These are phyloP conservation scores for Irpex sp. DNA, from an alignment of 1,284 basidiomycete genomes.

Conservation along the genomic window DNA sequence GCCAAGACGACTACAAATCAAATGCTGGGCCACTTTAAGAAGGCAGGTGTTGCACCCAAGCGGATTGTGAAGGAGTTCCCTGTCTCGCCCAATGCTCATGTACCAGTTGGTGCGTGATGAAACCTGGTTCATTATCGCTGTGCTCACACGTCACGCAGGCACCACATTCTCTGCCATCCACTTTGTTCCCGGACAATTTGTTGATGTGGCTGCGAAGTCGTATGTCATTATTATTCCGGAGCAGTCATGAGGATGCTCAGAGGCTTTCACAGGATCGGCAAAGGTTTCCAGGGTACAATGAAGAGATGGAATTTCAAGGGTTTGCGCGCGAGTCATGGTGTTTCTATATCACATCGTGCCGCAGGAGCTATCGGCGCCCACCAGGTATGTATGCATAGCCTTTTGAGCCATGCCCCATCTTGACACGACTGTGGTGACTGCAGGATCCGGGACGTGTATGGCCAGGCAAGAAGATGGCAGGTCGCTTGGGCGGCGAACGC, in stretches of 20 bases:
- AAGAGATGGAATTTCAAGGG: slow-evolving; percentile 96
- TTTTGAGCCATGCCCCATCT: slow-evolving; percentile 3
- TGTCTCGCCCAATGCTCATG: slow-evolving; percentile 84
- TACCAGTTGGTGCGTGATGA: slow-evolving; percentile 75
- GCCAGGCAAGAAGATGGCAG: slow-evolving; percentile 99
- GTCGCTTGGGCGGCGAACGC: slow-evolving; percentile 84
- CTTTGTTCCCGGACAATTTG: slow-evolving; percentile 96
- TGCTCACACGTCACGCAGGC: slow-evolving; percentile 42
- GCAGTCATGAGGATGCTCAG: neutral
- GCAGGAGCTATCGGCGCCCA: slow-evolving; percentile 94
- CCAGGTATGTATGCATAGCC: slow-evolving; percentile 56
- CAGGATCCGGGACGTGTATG: slow-evolving; percentile 93
- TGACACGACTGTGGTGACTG: slow-evolving; percentile 1
- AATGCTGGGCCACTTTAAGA: slow-evolving; percentile 86
- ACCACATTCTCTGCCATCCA: slow-evolving; percentile 89
- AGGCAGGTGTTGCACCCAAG: slow-evolving; percentile 83
- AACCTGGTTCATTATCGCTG: neutral
- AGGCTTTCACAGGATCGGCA: slow-evolving; percentile 70
- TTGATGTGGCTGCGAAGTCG: slow-evolving; percentile 93
- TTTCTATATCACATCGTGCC: slow-evolving; percentile 91
- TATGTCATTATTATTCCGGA: slow-evolving; percentile 39
- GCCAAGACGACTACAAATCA: slow-evolving; percentile 66
- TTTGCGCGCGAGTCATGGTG: slow-evolving; percentile 93
- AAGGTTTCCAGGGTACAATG: slow-evolving; percentile 97
- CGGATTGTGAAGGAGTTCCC: slow-evolving; percentile 88